Base-by-base conservation (phyloP, 176 grass and related monocot species). In the Oryza australiensis region DNA sequence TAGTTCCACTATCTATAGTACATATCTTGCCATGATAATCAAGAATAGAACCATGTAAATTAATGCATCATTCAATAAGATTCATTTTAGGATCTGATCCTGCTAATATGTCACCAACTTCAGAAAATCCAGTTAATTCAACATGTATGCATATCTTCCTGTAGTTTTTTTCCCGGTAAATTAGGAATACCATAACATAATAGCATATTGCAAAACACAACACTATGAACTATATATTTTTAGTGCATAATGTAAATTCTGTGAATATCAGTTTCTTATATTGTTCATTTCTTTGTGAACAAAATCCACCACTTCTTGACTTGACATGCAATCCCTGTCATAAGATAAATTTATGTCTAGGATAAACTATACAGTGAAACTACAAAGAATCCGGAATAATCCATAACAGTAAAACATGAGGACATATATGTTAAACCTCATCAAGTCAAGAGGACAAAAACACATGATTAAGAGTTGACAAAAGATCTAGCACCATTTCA, bases 241-340 rank as follows among this genome's bases (percentile, higher is more conserved):
- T 22, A 40, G n/a, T 16, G 16, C 13, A 70, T 7, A 22, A 26
- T 70, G 18, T 27, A 76, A 37, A 46, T 34, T 64, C 8, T 10
- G 2, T 22, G 8, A 26, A 30, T 26, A 22, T 73, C 32, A 75
- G 27, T 34, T 83, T 42, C 89, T 94, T 85, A 98, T 92, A 70
- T 68, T 86, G 6, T 77, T 88, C 48, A 94, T 73, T 64, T 91
- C 80, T 34, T 93, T 66, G 16, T 71, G 92, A 11, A 98, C 64
- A 83, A 98, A 98, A 80, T 98, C 90, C 62, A 98, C 92, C 66
- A 98, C 66, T 81, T 93, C 82, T 77, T 98, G 95, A 83, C 92
- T 98, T 83, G 92, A 76, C 92, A 98, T 98, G 86, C 95, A 98
- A 67, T 94, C 95, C 95, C 95, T 98, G 84, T 46, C 9, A 82